Conservation (phyloP, 192 early-diverging fungal genomes). For the Rhizophagus sp. region DNA sequence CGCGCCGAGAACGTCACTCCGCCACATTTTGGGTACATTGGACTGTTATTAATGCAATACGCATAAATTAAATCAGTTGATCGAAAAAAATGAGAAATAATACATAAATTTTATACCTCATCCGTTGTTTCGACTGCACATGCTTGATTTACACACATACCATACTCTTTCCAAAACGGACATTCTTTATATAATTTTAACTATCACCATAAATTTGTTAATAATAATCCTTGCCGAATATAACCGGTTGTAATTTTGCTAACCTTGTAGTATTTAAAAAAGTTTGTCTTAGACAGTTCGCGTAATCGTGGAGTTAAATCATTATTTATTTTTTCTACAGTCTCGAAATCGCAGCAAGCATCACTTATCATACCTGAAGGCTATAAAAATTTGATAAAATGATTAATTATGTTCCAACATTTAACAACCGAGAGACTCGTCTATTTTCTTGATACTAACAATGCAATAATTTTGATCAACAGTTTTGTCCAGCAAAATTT, state of each 20-base stretch:
- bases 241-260: neutral
- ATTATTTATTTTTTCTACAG: constrained; percentile 75
- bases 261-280: constrained; percentile 92
- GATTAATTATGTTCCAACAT: neutral
- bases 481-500: constrained; percentile 16
- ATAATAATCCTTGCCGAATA: neutral
- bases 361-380: constrained; percentile 60
- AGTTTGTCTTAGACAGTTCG: constrained; percentile 79
- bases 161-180: constrained; percentile 70
- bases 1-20: constrained; percentile 62
- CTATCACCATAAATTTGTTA: constrained; percentile 32
- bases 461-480: constrained; percentile 1
- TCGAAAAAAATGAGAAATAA: neutral
- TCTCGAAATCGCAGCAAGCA: constrained; percentile 71
- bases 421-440: neutral
- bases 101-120: constrained; percentile 42
- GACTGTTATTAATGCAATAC: constrained; percentile 27
- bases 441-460: neutral
- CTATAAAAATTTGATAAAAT: constrained; percentile 31
- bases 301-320: constrained; percentile 66
- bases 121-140: constrained; percentile 71
- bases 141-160: constrained; percentile 62
- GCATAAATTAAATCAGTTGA: neutral
- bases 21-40: constrained; percentile 45
- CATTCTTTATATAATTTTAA: constrained; percentile 73